Conservation (phyloP, 192 early-diverging fungal genomes). For the Backusella circina region DNA sequence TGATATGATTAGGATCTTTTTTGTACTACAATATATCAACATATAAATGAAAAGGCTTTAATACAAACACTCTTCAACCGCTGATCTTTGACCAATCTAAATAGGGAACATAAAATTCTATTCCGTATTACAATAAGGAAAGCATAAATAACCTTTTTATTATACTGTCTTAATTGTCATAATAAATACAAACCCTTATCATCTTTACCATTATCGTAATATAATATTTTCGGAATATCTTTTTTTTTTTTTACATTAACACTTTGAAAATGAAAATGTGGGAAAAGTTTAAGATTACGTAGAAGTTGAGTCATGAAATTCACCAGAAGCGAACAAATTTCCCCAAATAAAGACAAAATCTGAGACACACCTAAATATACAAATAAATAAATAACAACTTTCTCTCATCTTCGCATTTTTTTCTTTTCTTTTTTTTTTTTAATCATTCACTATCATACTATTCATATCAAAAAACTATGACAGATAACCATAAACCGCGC, state of each 20-base stretch:
- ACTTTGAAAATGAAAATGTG: neutral
- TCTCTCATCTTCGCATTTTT: neutral
- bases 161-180: neutral
- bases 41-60: neutral
- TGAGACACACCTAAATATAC: neutral
- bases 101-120: neutral
- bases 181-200: neutral
- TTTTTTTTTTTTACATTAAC: no score
- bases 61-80: neutral
- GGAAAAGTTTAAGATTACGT: neutral
- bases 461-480: neutral
- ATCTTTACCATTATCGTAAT: neutral
- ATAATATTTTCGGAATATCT: neutral
- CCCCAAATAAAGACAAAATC: neutral
- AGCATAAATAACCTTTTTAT: neutral
- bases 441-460: neutral
- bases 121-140: neutral
- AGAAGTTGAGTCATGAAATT: neutral
- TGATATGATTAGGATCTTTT: no score
- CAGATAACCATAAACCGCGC: neutral
- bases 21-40: no score
- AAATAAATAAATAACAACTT: neutral
- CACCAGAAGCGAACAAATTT: neutral
- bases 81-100: neutral
- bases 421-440: neutral